Percentiles rank a stretch among this genome's conserved stretches.
Evolutionary conservation across 1,284 basidiomycete species (phyloP).

Genomic region (Coniferiporia sulphurascens): DNA sequence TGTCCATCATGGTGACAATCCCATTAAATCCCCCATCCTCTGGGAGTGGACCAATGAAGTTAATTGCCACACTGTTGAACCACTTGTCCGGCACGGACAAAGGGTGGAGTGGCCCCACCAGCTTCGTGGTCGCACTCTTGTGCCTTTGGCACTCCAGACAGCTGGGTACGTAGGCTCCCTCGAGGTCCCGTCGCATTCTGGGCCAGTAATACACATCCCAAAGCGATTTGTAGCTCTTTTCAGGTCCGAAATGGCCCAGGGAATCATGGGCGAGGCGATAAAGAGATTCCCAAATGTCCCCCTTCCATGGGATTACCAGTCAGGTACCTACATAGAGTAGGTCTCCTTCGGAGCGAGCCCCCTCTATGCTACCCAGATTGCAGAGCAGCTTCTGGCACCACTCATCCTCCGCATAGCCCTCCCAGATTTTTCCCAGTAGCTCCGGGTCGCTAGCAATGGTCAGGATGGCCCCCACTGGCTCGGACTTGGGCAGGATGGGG

Average conservation of each 20-base stretch:
- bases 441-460: conserved; percentile 22
- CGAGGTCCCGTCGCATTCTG: conserved; percentile 18
- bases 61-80: conserved; percentile 24
- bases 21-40: conserved; percentile 18
- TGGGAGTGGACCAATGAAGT: conserved; percentile 31
- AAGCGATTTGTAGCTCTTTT: conserved; percentile 23
- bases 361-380: conserved; percentile 17
- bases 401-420: conserved; percentile 26
- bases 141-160: conserved; percentile 23
- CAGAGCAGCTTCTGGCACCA: conserved; percentile 26
- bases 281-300: conserved; percentile 20
- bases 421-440: conserved; percentile 25
- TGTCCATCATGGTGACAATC: conserved; percentile 16
- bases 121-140: conserved; percentile 19
- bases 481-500: too few species aligned
- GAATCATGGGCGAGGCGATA: conserved; percentile 24
- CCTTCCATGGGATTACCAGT: conserved; percentile 28
- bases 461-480: conserved; percentile 16
- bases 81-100: conserved; percentile 24
- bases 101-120: conserved; percentile 23
- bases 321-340: conserved; percentile 29
- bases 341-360: conserved; percentile 15
- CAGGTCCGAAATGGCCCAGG: conserved; percentile 23
- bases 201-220: conserved; percentile 21
- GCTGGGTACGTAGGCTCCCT: conserved; percentile 21